Evolutionary conservation across 768 basidiomycete genomes (phyloP).

Genomic region (Lactarius akahatsu): DNA sequence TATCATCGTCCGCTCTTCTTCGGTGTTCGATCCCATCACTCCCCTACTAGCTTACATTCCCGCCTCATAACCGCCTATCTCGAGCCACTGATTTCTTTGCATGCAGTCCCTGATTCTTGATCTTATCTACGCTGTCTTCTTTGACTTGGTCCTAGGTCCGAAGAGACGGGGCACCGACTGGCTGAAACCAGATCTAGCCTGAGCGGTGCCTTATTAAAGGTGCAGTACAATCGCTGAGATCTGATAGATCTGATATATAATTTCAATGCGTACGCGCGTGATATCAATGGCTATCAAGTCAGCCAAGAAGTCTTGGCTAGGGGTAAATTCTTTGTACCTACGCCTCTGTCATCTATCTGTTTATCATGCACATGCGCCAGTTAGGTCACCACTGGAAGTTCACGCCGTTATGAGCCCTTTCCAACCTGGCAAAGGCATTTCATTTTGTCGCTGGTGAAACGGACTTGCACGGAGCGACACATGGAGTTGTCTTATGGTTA

Average conservation of each 20-base stretch:
- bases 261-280: neutral
- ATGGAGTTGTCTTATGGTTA: neutral
- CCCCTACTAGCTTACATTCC: too few species aligned
- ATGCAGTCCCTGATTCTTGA: too few species aligned
- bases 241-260: neutral
- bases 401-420: neutral
- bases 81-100: too few species aligned
- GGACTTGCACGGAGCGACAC: neutral
- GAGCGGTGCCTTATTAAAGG: too few species aligned
- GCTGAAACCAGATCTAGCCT: too few species aligned
- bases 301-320: neutral
- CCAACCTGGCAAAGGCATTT: neutral
- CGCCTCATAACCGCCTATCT: too few species aligned
- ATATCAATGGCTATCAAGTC: neutral
- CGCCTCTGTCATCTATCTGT: neutral
- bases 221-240: too few species aligned
- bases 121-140: too few species aligned
- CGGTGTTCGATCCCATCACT: too few species aligned
- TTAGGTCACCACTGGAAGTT: neutral
- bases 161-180: too few species aligned
- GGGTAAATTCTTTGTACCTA: neutral
- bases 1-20: too few species aligned
- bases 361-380: neutral
- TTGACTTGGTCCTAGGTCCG: too few species aligned
- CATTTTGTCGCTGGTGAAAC: neutral